Conservation (phyloP, 345 rosid species). For the Heritiera fomes region DNA sequence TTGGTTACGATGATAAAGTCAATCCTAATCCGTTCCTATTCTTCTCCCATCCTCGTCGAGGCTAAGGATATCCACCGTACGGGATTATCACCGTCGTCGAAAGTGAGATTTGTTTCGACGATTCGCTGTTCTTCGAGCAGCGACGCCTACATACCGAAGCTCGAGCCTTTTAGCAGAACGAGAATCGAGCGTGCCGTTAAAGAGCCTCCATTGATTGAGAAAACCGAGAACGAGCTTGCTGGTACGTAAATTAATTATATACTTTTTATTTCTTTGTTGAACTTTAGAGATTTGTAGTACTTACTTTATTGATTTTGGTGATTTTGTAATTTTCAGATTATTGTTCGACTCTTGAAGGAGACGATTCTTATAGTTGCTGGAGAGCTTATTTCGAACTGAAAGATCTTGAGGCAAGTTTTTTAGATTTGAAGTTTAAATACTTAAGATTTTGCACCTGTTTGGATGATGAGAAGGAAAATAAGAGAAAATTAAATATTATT, state of each 20-base stretch:
- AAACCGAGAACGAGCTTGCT: conserved; percentile 58
- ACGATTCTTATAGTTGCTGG: conserved; percentile 77
- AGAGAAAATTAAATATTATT: not conserved
- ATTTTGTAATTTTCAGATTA: conserved; percentile 46
- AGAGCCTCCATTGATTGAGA: conserved; percentile 69
- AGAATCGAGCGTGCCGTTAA: conserved; percentile 55
- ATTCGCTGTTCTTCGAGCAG: conserved; percentile 49
- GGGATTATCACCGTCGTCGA: conserved; percentile 19
- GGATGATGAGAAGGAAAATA: not conserved
- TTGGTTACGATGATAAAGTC: conserved; percentile 49
- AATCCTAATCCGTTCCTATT: conserved; percentile 34
- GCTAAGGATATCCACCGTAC: conserved; percentile 30
- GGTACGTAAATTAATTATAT: conserved; percentile 35
- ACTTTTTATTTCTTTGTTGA: not conserved
- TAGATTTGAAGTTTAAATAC: not conserved
- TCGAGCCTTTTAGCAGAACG: conserved; percentile 72
- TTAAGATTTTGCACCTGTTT: not conserved
- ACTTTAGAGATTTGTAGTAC: not conserved
- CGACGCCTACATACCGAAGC: conserved; percentile 60
- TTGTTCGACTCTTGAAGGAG: conserved; percentile 83
- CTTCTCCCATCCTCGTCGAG: conserved; percentile 33
- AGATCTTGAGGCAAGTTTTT: conserved; percentile 64
- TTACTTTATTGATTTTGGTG: not conserved
- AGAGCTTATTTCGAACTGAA: conserved; percentile 77
- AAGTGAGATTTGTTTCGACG: conserved; percentile 30